A percentile compares a stretch with the other conserved stretches of the same genome.
Conservation (phyloP, 805 yeast genomes). For the Saccharomycopsis lassenensis region DNA sequence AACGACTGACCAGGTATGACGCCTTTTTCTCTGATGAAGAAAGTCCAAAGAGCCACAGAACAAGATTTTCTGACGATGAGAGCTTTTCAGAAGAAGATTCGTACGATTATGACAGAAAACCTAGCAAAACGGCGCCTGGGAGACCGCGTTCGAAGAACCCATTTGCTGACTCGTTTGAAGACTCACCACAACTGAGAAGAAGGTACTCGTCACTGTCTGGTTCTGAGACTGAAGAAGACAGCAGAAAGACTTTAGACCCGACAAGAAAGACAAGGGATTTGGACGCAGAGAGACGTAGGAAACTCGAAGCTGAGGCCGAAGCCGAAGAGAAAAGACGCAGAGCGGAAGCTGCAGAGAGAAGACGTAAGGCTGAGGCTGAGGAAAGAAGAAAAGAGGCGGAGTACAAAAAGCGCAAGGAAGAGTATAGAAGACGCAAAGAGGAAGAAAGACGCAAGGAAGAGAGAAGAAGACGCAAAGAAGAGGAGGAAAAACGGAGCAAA, state of each 20-base stretch:
- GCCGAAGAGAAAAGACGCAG: background rate
- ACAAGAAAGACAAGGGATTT: no score
- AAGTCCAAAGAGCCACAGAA: constrained; percentile 16
- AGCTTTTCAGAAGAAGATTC: constrained; percentile 6
- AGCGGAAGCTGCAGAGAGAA: background rate
- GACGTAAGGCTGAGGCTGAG: no score
- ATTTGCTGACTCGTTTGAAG: constrained; percentile 13
- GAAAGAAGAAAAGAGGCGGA: constrained; percentile 9
- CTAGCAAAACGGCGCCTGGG: constrained; percentile 12
- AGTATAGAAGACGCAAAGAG: constrained; percentile 8
- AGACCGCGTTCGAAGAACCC: constrained; percentile 18
- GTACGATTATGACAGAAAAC: constrained; percentile 1
- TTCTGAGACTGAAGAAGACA: no score
- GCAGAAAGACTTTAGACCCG: constrained; percentile 1
- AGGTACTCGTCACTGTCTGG: constrained; percentile 8
- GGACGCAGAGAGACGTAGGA: no score
- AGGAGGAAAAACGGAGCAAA: background rate
- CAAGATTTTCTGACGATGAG: constrained; percentile 17
- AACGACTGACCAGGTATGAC: constrained; percentile 11
- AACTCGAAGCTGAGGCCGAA: no score
- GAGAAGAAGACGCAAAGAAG: constrained; percentile 5
- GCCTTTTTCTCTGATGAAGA: constrained; percentile 18
- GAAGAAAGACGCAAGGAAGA: constrained; percentile 8
- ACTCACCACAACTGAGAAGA: constrained; percentile 3
- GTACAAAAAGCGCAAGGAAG: constrained; percentile 7